Conservation (phyloP, 768 basidiomycete genomes). For the Tulasnella sp. region DNA sequence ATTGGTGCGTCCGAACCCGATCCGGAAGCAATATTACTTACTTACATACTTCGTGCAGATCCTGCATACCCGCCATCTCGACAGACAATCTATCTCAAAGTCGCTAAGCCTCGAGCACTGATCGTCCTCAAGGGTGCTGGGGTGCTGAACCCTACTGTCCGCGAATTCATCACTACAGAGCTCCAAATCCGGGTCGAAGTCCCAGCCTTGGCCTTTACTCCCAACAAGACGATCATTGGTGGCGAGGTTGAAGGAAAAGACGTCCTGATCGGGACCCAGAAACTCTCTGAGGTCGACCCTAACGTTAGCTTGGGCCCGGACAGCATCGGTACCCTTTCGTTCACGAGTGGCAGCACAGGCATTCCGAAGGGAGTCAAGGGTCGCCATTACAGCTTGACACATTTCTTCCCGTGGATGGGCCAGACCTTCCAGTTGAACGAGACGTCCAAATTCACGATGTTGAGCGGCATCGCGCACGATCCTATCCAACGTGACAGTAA, state of each 20-base stretch:
- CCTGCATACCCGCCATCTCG: slow-evolving; percentile 94
- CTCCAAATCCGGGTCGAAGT: slow-evolving; percentile 88
- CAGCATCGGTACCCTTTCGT: slow-evolving; percentile 89
- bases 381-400: slow-evolving; percentile 92
- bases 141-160: slow-evolving; percentile 73
- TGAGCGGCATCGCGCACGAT: slow-evolving; percentile 98
- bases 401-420: slow-evolving; percentile 99
- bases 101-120: slow-evolving; percentile 89
- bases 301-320: slow-evolving; percentile 91
- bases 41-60: slow-evolving; percentile 54
- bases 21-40: not conserved
- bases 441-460: slow-evolving; percentile 91
- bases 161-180: slow-evolving; percentile 76
- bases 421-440: slow-evolving; percentile 75
- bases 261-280: slow-evolving; percentile 56
- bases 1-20: slow-evolving; percentile 65
- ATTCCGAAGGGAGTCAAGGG: slow-evolving; percentile 98
- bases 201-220: slow-evolving; percentile 78
- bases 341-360: slow-evolving; percentile 96
- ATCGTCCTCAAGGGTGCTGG: slow-evolving; percentile 92
- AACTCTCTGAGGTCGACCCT: slow-evolving; percentile 71
- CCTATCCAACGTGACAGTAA: slow-evolving; percentile 98
- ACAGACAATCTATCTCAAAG: slow-evolving; percentile 90
- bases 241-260: slow-evolving; percentile 59
- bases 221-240: slow-evolving; percentile 66